phyloP scores from a whole-genome alignment of 352 stramenopile species.

The Phytopythium boreale region DNA sequence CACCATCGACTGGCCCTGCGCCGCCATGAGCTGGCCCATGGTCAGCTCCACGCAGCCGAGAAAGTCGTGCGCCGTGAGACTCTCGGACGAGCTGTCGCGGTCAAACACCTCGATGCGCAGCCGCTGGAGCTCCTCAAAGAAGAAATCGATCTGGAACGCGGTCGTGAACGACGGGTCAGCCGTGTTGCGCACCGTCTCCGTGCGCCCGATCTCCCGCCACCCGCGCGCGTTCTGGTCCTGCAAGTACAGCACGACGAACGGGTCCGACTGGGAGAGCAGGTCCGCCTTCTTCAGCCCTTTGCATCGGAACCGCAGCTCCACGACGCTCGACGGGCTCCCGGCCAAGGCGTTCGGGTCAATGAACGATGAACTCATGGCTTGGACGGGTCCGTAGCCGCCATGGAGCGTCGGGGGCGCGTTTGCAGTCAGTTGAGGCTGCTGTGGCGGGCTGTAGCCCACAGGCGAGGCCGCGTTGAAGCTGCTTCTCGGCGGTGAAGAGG shows the following conservation, averaged over 20 bases:
- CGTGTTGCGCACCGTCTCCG: constrained; percentile 71
- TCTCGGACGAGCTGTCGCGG: constrained; percentile 61
- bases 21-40: constrained; percentile 73
- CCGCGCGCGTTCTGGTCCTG: constrained; percentile 37
- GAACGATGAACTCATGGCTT: constrained; percentile 17
- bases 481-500: neutral
- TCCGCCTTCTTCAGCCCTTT: constrained; percentile 71
- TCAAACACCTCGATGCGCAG: constrained; percentile 81
- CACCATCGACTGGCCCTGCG: constrained; percentile 51
- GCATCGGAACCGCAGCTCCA: constrained; percentile 69
- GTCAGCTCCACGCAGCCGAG: constrained; percentile 74
- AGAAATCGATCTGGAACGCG: constrained; percentile 69
- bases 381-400: constrained; percentile 44
- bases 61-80: constrained; percentile 63
- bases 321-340: constrained; percentile 46
- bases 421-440: constrained; percentile 11
- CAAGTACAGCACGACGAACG: constrained; percentile 73
- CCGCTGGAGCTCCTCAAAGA: constrained; percentile 81
- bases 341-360: constrained; percentile 15
- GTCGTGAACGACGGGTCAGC: constrained; percentile 68
- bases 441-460: neutral
- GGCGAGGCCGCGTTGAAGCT: constrained; percentile 10
- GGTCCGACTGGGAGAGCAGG: constrained; percentile 66
- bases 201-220: constrained; percentile 75
- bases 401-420: constrained; percentile 21